Evolutionary conservation across 2,329 filamentous ascomycete genomes (phyloP).

Genomic region (Chrysoporthe puriensis): DNA sequence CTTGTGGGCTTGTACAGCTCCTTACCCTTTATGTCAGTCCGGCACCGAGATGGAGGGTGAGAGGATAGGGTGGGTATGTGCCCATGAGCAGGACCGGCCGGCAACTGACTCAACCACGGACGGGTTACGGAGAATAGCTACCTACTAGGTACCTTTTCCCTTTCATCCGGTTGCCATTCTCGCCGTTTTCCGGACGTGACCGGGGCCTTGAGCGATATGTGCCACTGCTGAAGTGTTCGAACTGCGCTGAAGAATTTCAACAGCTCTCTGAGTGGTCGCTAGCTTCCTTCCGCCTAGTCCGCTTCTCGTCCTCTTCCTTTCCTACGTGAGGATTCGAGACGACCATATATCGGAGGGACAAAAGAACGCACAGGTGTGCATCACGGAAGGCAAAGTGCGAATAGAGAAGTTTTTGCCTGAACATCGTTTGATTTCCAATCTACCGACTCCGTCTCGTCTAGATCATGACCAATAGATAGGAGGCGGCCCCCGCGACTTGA

Average conservation of each 20-base stretch:
- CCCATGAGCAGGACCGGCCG: neutral
- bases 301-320: neutral
- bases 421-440: neutral
- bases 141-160: neutral
- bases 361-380: neutral
- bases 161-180: neutral
- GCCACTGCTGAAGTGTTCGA: no score
- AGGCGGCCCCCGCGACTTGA: no score
- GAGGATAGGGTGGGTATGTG: neutral
- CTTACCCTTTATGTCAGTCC: neutral
- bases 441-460: constrained; percentile 1
- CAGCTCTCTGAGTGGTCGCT: no score
- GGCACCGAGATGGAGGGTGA: no score
- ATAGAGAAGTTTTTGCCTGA: neutral
- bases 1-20: neutral
- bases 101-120: neutral
- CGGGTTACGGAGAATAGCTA: neutral
- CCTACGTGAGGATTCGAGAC: neutral
- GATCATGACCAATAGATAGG: neutral
- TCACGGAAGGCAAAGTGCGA: no score
- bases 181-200: neutral
- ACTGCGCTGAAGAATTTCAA: no score
- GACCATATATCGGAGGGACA: neutral
- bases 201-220: no score
- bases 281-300: neutral